These are phyloP conservation scores for Microascus cirrosus DNA, from an alignment of 2,329 filamentous ascomycete species.

Conservation along the genomic window DNA sequence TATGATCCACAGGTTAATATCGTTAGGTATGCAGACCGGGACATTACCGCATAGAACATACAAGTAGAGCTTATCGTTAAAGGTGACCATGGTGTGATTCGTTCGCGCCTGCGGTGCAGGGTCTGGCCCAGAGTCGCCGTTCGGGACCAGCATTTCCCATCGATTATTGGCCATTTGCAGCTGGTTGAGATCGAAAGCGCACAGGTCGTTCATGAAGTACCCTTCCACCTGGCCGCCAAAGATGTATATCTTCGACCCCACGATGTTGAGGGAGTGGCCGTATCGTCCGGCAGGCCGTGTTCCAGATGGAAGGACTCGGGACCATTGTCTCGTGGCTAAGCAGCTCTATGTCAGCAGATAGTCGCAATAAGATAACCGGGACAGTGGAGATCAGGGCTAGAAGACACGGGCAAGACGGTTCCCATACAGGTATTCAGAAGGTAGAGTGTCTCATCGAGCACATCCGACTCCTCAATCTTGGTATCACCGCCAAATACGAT, in stretches of 20 bases:
- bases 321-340: constrained; percentile 94
- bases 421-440: constrained; percentile 90
- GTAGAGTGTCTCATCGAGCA: constrained; percentile 90
- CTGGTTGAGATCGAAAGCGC: constrained; percentile 92
- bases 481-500: constrained; percentile 98
- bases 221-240: constrained; percentile 97
- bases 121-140: constrained; percentile 30
- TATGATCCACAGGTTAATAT: constrained; percentile 19
- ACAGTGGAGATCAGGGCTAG: not conserved
- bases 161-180: constrained; percentile 82
- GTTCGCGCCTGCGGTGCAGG: constrained; percentile 76
- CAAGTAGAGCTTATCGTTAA: constrained; percentile 88
- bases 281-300: constrained; percentile 82
- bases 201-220: constrained; percentile 93
- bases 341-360: constrained; percentile 2
- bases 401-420: not conserved
- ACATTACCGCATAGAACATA: constrained; percentile 34
- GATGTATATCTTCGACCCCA: constrained; percentile 94
- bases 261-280: constrained; percentile 89
- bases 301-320: constrained; percentile 78
- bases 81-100: constrained; percentile 87
- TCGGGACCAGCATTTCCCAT: constrained; percentile 80
- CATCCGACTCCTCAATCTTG: constrained; percentile 86
- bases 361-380: not conserved
- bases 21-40: not conserved